These are phyloP conservation scores for Hypoxylon fragiforme DNA, from an alignment of 495 filamentous ascomycete genomes.

Conservation along the genomic window DNA sequence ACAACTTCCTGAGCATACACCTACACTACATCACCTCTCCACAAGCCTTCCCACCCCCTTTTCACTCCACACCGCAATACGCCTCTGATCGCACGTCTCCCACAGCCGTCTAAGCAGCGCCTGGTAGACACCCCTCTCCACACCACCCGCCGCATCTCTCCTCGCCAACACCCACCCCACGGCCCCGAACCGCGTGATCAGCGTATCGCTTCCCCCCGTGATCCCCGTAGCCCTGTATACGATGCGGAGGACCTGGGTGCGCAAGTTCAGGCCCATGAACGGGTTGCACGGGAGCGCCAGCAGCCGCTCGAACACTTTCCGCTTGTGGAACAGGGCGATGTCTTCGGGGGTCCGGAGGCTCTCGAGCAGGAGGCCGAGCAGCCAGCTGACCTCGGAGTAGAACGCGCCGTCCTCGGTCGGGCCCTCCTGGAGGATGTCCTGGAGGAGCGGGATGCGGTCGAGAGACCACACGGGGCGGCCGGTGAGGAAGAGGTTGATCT, in stretches of 20 bases:
- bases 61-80: conserved; percentile 69
- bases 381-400: conserved; percentile 77
- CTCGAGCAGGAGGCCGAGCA: conserved; percentile 73
- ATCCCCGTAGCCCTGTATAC: conserved; percentile 73
- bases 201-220: conserved; percentile 77
- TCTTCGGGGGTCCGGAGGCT: conserved; percentile 62
- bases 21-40: neutral
- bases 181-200: conserved; percentile 82
- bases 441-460: conserved; percentile 74
- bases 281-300: conserved; percentile 72
- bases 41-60: conserved; percentile 42
- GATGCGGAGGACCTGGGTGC: conserved; percentile 71
- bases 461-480: conserved; percentile 72
- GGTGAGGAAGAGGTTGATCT: conserved; percentile 82
- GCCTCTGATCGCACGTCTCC: conserved; percentile 68
- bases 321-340: conserved; percentile 78
- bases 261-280: conserved; percentile 59
- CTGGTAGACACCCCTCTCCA: conserved; percentile 57
- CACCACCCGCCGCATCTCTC: conserved; percentile 38
- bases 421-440: conserved; percentile 68
- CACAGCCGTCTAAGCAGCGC: conserved; percentile 64
- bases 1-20: too few species aligned
- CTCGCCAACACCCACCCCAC: conserved; percentile 76
- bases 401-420: conserved; percentile 74
- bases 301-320: conserved; percentile 77